Base-by-base conservation (phyloP, 2,329 filamentous ascomycete species). In the Cadophora malorum region DNA sequence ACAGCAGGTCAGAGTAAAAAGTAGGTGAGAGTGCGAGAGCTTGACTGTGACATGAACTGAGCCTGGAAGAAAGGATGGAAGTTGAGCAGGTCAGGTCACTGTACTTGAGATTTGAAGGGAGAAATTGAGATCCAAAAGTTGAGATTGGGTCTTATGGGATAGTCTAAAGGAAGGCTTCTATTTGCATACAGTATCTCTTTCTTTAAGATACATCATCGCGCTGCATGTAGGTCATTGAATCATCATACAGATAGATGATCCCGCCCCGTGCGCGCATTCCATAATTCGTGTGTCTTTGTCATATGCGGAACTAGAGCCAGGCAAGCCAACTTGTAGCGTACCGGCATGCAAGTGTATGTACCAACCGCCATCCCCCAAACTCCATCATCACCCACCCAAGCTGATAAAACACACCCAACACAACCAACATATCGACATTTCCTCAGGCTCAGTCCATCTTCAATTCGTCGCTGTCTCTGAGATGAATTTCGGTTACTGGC, bases 401-500 rank as follows among this genome's bases (percentile, higher is more conserved):
- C 45, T 21, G 45, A 52, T 45, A 55, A 35, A n/a, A 45, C 12
- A 58, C 23, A 49, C 38, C 33, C 14, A 49, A 66, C 23, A 63
- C 35, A 63, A 21, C 33, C 16, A 56, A 63, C 25, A 31, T 33
- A 55, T 12, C 28, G 14, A 19, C 31, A 45, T 12, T 14, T 52
- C n/a, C 59, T 69, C 64, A 74, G 49, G 71, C 69, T 70, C 64
- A 74, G 49, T 72, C 70, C 35, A 73, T 60, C 60, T 75, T 75
- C 66, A 75, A 64, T 3, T 71, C 75, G 49, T 76, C 76, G 50
- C 72, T 70, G 14, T 77, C 76, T 53, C 73, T 73, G 25, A 79
- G 67, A 70, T 78, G 77, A 53, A 78, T 78, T 63, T 78, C 76
- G 7, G 74, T 70, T 1, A 74, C 73, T 16, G 74, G 71, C 28